These are phyloP conservation scores for Trichocomaceae sp. DNA, from an alignment of 2,329 filamentous ascomycete genomes.

Conservation along the genomic window DNA sequence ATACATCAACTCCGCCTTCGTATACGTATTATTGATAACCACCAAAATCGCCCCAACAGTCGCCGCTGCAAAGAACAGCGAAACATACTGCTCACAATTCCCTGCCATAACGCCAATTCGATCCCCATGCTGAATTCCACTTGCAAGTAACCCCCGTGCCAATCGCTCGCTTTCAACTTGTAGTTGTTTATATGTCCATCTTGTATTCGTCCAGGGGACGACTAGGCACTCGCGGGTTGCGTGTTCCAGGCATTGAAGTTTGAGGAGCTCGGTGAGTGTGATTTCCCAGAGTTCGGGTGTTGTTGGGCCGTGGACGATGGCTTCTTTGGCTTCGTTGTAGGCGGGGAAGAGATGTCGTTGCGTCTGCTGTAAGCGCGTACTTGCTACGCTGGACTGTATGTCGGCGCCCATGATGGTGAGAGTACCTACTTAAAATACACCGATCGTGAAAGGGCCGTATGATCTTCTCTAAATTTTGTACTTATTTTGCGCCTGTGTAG, in stretches of 20 bases:
- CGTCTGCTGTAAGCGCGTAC: constrained; percentile 19
- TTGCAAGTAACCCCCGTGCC: constrained; percentile 59
- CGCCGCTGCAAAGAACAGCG: constrained; percentile 66
- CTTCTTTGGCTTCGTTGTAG: too few species aligned
- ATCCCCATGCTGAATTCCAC: constrained; percentile 62
- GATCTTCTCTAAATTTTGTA: too few species aligned
- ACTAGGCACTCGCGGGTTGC: constrained; percentile 62
- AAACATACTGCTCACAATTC: constrained; percentile 53
- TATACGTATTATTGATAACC: constrained; percentile 78
- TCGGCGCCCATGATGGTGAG: constrained; percentile 9
- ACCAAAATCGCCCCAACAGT: constrained; percentile 62
- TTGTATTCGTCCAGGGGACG: constrained; percentile 67
- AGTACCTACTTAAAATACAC: too few species aligned
- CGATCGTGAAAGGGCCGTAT: too few species aligned
- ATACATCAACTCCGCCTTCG: constrained; percentile 63
- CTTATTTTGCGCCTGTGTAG: too few species aligned
- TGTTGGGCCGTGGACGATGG: constrained; percentile 61
- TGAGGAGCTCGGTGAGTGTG: constrained; percentile 65
- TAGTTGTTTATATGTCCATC: constrained; percentile 65
- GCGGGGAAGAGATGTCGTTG: constrained; percentile 21
- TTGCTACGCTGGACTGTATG: constrained; percentile 12
- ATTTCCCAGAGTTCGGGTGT: constrained; percentile 64
- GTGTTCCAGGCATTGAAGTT: constrained; percentile 63
- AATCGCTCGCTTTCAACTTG: constrained; percentile 56
- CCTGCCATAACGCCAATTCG: constrained; percentile 68